phyloP scores from a whole-genome alignment of 73 alveolate genomes.

The Stentor coeruleus region DNA sequence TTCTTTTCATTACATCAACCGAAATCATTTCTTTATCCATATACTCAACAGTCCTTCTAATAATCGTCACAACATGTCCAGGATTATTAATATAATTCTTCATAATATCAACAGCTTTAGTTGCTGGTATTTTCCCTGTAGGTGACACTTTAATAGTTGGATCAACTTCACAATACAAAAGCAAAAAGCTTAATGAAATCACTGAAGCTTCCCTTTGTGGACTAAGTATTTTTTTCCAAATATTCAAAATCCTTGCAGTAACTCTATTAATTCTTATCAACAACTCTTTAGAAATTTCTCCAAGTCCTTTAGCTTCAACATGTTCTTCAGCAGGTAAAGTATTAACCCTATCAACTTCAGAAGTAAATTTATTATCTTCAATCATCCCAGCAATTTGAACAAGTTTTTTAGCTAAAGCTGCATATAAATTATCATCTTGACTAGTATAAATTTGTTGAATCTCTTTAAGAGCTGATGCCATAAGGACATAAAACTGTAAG shows the following conservation, averaged over 20 bases:
- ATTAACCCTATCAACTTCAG: too few relatives aligned
- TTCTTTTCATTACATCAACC: background rate
- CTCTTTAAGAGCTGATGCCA: background rate
- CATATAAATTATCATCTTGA: too few relatives aligned
- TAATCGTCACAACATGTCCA: background rate
- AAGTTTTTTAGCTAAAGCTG: too few relatives aligned
- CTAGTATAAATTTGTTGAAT: background rate
- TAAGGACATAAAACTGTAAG: background rate
- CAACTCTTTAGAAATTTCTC: background rate
- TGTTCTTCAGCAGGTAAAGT: too few relatives aligned
- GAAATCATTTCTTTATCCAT: background rate
- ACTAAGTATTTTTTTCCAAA: slow-evolving; percentile 1
- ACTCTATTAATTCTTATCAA: background rate
- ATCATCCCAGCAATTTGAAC: too few relatives aligned
- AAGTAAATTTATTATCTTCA: too few relatives aligned
- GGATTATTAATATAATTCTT: background rate
- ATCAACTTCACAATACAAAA: background rate
- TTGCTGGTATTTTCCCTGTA: background rate
- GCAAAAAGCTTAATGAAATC: background rate
- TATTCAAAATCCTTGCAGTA: background rate
- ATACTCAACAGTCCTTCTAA: background rate
- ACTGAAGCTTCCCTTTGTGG: background rate
- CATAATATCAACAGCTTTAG: background rate
- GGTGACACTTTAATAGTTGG: background rate
- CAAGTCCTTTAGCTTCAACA: too few relatives aligned